Conservation (phyloP, 768 basidiomycete species). For the Mycena pura region DNA sequence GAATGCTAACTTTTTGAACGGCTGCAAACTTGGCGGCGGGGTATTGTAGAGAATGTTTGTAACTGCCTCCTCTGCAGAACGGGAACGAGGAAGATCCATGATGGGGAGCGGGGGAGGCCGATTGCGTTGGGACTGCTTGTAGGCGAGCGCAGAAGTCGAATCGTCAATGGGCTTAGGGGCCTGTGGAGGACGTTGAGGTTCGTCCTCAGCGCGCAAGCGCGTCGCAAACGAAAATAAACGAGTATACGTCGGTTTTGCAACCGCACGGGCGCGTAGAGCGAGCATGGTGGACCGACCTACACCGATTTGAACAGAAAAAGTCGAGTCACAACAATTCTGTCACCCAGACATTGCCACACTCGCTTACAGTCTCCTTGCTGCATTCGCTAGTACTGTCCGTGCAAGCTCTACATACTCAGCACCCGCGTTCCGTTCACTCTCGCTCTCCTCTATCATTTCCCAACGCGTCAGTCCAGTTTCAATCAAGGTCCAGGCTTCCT, state of each 20-base stretch:
- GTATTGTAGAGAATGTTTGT: slow-evolving; percentile 98
- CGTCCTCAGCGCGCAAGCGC: slow-evolving; percentile 37
- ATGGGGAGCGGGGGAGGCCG: slow-evolving; percentile 86
- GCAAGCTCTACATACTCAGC: slow-evolving; percentile 73
- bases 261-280: slow-evolving; percentile 40
- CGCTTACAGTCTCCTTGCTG: slow-evolving; percentile 28
- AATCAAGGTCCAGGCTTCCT: slow-evolving; percentile 81
- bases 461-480: slow-evolving; percentile 80
- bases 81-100: slow-evolving; percentile 82
- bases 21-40: slow-evolving; percentile 87
- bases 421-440: slow-evolving; percentile 55
- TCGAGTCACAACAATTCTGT: slow-evolving; percentile 7
- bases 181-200: slow-evolving; percentile 55
- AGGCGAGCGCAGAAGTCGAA: slow-evolving; percentile 94
- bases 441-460: slow-evolving; percentile 73
- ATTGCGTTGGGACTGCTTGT: slow-evolving; percentile 74
- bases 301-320: slow-evolving; percentile 4
- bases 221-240: slow-evolving; percentile 49
- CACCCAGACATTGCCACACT: neutral
- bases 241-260: slow-evolving; percentile 32
- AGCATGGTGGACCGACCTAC: slow-evolving; percentile 31
- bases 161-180: slow-evolving; percentile 87
- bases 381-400: slow-evolving; percentile 64
- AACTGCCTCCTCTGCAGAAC: slow-evolving; percentile 94
- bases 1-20: slow-evolving; percentile 83